phyloP scores from a whole-genome alignment of 805 yeast species.

The Kodamaea lidongshanica region DNA sequence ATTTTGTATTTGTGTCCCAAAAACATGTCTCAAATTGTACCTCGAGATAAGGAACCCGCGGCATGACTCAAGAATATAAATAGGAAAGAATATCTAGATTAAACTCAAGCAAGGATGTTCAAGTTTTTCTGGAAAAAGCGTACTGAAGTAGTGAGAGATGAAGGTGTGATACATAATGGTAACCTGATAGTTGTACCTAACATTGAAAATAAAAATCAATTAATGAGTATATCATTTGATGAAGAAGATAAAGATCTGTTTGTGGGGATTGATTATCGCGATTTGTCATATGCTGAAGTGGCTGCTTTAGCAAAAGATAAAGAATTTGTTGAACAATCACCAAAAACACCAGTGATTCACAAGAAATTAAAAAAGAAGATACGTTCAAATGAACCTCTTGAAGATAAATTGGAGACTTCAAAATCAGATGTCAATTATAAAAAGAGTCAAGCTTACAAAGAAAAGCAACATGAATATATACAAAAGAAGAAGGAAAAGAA shows the following conservation, averaged over 20 bases:
- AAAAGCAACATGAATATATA: slow-evolving; percentile 15
- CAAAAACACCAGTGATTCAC: background rate
- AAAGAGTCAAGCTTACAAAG: slow-evolving; percentile 12
- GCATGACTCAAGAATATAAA: no score
- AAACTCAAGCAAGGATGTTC: no score
- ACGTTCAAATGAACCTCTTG: slow-evolving; percentile 5
- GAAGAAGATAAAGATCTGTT: slow-evolving; percentile 25
- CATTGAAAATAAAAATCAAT: slow-evolving; percentile 19
- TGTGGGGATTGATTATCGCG: slow-evolving; percentile 30
- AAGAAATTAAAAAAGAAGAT: background rate
- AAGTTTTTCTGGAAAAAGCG: no score
- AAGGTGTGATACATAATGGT: no score
- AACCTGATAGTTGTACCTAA: slow-evolving; percentile 24
- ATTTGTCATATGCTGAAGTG: slow-evolving; percentile 41
- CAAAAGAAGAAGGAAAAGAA: slow-evolving; percentile 15
- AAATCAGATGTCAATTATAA: slow-evolving; percentile 17
- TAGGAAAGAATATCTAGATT: no score
- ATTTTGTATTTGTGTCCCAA: no score
- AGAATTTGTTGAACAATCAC: slow-evolving; percentile 7
- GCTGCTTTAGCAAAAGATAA: slow-evolving; percentile 24
- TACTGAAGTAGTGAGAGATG: slow-evolving; percentile 3
- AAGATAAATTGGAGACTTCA: slow-evolving; percentile 10
- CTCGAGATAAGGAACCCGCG: no score
- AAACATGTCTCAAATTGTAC: no score
- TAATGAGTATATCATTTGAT: slow-evolving; percentile 32